Percentiles rank a stretch among this genome's conserved stretches.
Conservation (phyloP, 2,329 filamentous ascomycete genomes). For the Stagonosporopsis chrysanthemi region DNA sequence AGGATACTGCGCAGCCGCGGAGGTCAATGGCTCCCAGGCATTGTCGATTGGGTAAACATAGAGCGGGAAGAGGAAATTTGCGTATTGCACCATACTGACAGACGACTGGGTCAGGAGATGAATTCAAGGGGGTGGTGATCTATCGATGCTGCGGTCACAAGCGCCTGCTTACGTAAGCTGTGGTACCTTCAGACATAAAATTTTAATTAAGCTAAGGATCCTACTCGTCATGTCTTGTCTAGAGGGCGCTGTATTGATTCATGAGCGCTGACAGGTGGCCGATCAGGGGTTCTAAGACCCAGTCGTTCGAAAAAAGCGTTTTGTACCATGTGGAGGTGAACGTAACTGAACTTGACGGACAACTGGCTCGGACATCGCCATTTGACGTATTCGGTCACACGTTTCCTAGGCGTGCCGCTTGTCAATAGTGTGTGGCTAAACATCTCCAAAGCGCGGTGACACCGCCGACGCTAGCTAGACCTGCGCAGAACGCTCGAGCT, state of each 20-base stretch:
- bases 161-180: neutral
- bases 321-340: neutral
- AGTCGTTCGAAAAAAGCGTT: neutral
- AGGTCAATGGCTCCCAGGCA: conserved; percentile 14
- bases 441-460: neutral
- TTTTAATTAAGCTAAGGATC: neutral
- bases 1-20: conserved; percentile 15
- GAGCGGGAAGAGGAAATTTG: conserved; percentile 19
- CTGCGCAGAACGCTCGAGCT: neutral
- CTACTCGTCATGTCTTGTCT: neutral
- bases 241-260: neutral
- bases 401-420: neutral
- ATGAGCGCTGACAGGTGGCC: neutral
- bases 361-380: neutral
- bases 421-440: neutral
- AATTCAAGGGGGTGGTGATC: no score
- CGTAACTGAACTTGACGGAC: neutral
- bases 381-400: neutral
- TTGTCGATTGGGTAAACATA: conserved; percentile 18
- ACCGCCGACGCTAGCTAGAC: conserved; percentile 1
- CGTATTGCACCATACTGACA: conserved; percentile 15
- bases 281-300: neutral
- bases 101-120: no score
- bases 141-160: neutral
- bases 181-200: neutral